Percentiles rank a stretch among this genome's conserved stretches.
phyloP scores from a whole-genome alignment of 2,329 filamentous ascomycete species.

The Paecilomyces formosus region DNA sequence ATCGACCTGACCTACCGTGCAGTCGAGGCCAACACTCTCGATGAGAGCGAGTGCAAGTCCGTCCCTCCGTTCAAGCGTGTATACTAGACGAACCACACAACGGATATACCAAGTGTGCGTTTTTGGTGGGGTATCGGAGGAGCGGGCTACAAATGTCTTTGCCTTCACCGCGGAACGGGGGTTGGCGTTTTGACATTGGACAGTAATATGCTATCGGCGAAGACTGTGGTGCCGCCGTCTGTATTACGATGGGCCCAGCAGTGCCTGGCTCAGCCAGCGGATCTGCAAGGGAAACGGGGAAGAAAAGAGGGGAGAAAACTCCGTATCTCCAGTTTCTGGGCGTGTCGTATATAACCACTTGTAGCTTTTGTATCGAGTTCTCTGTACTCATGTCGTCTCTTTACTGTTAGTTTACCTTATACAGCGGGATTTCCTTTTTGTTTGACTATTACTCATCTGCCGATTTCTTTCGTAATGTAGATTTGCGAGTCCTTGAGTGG shows the following conservation, averaged over 20 bases:
- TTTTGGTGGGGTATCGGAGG: background rate
- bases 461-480: constrained; percentile 6
- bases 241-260: background rate
- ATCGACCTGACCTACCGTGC: constrained; percentile 79
- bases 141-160: background rate
- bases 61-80: constrained; percentile 86
- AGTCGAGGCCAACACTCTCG: constrained; percentile 75
- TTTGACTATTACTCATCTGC: constrained; percentile 13
- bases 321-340: constrained; percentile 17
- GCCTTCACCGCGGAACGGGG: background rate
- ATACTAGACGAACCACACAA: constrained; percentile 31
- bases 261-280: background rate
- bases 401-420: constrained; percentile 19
- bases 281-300: constrained; percentile 6
- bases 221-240: background rate
- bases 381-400: constrained; percentile 21
- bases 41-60: constrained; percentile 92
- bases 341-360: constrained; percentile 33
- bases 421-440: constrained; percentile 19
- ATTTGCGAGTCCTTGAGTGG: background rate
- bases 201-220: background rate
- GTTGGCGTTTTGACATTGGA: background rate
- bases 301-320: constrained; percentile 25
- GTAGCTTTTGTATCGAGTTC: constrained; percentile 28
- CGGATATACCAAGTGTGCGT: background rate